Evolutionary conservation across 441 rosid genomes (phyloP), one percentile per base, ranked within the genome.

Genomic region (Oxalis stricta): DNA sequence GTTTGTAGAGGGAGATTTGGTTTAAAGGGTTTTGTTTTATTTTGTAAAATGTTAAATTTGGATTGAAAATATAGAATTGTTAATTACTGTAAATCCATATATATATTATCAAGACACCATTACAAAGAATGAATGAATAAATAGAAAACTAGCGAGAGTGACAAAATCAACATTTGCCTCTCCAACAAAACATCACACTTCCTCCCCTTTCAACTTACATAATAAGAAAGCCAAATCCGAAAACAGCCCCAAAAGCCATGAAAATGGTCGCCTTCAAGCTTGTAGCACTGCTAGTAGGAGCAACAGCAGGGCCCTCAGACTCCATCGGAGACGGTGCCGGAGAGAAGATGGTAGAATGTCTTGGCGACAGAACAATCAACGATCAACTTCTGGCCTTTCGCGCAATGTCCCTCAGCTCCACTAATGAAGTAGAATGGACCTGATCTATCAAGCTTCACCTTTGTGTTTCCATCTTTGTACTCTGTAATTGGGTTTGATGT

Each of bases 401-500:
- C 65, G 28, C 96, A 89, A 50, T 70, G 83, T 7, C 76, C 83
- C 58, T 73, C 59, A 0, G 74, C 77, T 48, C 94, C 98, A 24
- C 94, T 91, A 38, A 89, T 76, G 72, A 83, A 91, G 50, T 62
- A 91, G 70, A 52, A 72, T 1, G 95, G 61, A 20, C 93, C 96
- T 2, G 84, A 60, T 41, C 62, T 42, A n/a, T 67, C 71, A 2
- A 91, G 75, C 73, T 62, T 59, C 63, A 91, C 80, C 47, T 72
- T 83, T 2, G 83, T 75, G 58, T 70, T 70, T 11, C 93, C 93
- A 30, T 72, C 77, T 26, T 66, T 80, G 79, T 73, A 69, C 50
- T 65, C 77, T 7, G 63, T 67, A 18, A 80, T 55, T 12, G 94
- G 94, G 44, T 48, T 64, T 12, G 82, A 33, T 1, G 66, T 69